Evolutionary conservation across 1,284 basidiomycete genomes (phyloP), one percentile per base, ranked within the genome.

Genomic region (Ceratobasidium sp.): DNA sequence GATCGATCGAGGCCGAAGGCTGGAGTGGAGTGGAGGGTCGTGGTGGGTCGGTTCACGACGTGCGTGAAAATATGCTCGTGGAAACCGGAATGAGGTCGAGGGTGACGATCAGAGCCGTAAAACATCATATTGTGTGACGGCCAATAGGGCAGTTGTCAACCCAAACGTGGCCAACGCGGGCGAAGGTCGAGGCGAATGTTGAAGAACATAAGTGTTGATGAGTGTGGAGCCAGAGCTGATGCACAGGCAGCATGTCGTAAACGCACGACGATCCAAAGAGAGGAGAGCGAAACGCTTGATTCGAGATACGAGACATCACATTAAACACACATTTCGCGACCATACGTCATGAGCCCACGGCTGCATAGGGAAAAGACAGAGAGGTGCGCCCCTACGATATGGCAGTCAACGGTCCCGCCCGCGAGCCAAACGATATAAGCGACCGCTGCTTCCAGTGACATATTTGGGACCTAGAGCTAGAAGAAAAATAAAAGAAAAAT

Each of bases 291-390:
- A 61, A 72, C 54, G 39, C 43, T 72, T 59, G 69, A 72, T 72
- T 72, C 46, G 46, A 41, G 69, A 62, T 46, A 69, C 54, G 34
- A 22, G 46, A 62, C 58, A 72, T 71, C 53, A 72, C 24, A 72
- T 72, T 61, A 34, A 58, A 43, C 39, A 51, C 49, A 72, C 43
- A 62, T n/a, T 62, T 43, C 39, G 59, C 39, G 59, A 43, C 59
- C 39, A 62, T 58, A 31, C 56, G 69, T 34, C 39, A 43, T 61
- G n/a, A 37, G 37, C 22, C 69, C 69, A n/a, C 14, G 43, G 49
- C 59, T 39, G 48, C 9, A 24, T 27, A 31, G 69, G 58, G 34
- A 43, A 62, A 51, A 51, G 22, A 53, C 31, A 62, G 3, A 62
- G 39, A 43, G 6, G 51, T 16, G 37, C 37, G 54, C 29, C 7